Base-by-base conservation (phyloP, 1,139 yeast species). In the Schwanniomyces etchellsii region DNA sequence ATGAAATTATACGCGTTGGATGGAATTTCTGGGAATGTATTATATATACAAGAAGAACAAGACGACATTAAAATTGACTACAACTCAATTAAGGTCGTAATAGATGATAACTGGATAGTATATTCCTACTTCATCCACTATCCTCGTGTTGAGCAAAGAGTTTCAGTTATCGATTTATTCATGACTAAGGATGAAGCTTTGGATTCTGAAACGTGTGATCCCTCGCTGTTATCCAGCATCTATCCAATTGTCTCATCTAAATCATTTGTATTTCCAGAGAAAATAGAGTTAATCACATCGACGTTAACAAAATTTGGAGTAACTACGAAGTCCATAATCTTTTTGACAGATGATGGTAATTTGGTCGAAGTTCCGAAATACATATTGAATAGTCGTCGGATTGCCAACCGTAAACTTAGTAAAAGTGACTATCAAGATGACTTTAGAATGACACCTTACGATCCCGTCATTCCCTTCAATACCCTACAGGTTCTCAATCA, bases 71-170 rank as follows among this genome's bases (percentile, higher is more conserved):
- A 63, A 2, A 46, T 67, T 13, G 70, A 63, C 28, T 29, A 37
- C 5, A 31, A 33, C 2, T 63, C 74, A 1, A 46, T 85, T 13
- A 64, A 69, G 16, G 47, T 85, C 23, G 63, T 77, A 1, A 70
- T 77, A 53, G 93, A 89, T 34, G 97, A 91, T 48, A 79, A 88
- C 53, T 89, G 94, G 86, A 60, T 86, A 10, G 69, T 84, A 3
- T 82, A 83, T 51, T 64, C 91, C 0, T 84, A 74, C 49, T 74
- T 69, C 50, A 64, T 77, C 30, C 51, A 53, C 2, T 53, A 53
- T 3, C 82, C 82, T 10, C 48, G 72, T 42, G 52, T 60, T 17
- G 76, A 77, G 32, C 75, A 78, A 36, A 71, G 81, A 43, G 50
- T 91, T 11, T 75, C 70, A 13, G 88, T 83, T 1, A 62, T 86